Evolutionary conservation across 371 early-diverging fungal species (phyloP).

Genomic region (Rhizopus microsporus): DNA sequence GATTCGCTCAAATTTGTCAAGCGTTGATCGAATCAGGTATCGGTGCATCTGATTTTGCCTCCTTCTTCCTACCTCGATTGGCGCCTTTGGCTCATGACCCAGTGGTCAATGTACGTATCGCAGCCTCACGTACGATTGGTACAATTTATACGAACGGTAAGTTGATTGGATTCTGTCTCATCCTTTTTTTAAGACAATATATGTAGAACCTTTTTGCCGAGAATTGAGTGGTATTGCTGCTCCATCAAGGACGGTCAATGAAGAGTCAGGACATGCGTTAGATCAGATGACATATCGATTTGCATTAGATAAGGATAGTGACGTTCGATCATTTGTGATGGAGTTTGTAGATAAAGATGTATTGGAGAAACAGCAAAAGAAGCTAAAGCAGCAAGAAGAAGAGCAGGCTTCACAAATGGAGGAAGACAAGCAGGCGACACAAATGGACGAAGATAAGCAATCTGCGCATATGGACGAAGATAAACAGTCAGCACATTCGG

Average conservation of each 20-base stretch:
- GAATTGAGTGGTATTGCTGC: constrained; percentile 28
- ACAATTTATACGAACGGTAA: constrained; percentile 34
- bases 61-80: constrained; percentile 36
- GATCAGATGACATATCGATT: constrained; percentile 28
- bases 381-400: constrained; percentile 6
- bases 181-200: background rate
- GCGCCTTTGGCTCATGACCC: constrained; percentile 36
- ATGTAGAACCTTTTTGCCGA: constrained; percentile 21
- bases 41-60: constrained; percentile 32
- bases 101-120: constrained; percentile 45
- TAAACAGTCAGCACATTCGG: background rate
- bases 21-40: constrained; percentile 35
- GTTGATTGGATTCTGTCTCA: background rate
- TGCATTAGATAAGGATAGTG: constrained; percentile 30
- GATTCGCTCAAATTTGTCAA: constrained; percentile 42
- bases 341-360: constrained; percentile 19
- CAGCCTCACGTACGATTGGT: constrained; percentile 30
- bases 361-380: constrained; percentile 25
- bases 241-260: constrained; percentile 19
- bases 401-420: background rate
- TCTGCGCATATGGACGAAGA: background rate
- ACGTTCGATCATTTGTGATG: constrained; percentile 35
- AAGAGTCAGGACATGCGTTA: constrained; percentile 23
- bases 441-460: background rate
- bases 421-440: constrained; percentile 9